Base-by-base conservation (phyloP, 257 asterid genomes). In the Handroanthus guayacan region DNA sequence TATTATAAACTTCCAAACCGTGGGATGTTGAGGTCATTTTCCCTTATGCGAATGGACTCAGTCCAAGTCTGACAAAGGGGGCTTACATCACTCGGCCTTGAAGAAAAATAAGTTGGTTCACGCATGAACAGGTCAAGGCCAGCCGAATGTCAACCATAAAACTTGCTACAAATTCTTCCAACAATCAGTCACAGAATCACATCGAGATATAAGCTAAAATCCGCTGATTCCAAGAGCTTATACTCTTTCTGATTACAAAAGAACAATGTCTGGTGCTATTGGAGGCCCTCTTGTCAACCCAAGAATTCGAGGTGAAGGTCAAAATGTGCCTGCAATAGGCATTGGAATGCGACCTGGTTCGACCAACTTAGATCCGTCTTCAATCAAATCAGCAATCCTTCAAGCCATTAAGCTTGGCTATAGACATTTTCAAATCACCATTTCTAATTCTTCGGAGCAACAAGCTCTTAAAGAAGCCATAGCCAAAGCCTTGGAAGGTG, bases 351-450 rank as follows among this genome's bases (percentile, higher is more conserved):
- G 34, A 12, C 3, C 62, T n/a, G 62, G 50, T 73, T 45, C 62
- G 1, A 63, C 7, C 0, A 61, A 61, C 3, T 51, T 47, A 1
- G 62, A 44, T 17, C 51, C 48, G 13, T 47, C 71, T 3, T 36
- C 70, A 9, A 50, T 39, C 25, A 75, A 65, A 47, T 8, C 60
- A 18, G 67, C 48, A 13, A 65, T 63, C 9, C 57, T 65, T 38
- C 12, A 75, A 14, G 79, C 79, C 58, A 75, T 75, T 20, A 43
- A 34, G 18, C 64, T 75, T 8, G 79, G 74, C 16, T 75, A 75
- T 34, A 52, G 73, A 14, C 73, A 52, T 39, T 7, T 75, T 25
- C 79, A 75, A 16, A 52, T 17, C 13, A 45, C 39, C 39, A n/a
- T 65, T 65, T 52, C 67, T 9, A 4, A 17, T 13, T 6, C 1